Evolutionary conservation across 208 protist genomes (phyloP).

Genomic region (Leishmania turanica): DNA sequence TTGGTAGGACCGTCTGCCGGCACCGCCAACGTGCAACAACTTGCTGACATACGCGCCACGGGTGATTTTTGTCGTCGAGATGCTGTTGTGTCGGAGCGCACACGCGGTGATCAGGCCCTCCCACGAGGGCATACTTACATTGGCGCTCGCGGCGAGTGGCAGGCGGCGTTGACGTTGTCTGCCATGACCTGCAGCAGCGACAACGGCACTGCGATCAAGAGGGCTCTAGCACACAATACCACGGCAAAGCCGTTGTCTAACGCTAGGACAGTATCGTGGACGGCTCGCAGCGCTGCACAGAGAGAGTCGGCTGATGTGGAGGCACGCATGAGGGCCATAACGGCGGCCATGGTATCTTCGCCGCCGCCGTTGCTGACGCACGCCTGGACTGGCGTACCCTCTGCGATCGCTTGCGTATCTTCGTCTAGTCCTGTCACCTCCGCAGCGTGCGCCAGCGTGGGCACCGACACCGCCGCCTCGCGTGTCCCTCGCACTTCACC

Average conservation of each 20-base stretch:
- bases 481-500: not conserved
- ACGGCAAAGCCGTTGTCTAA: not conserved
- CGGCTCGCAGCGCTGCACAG: not conserved
- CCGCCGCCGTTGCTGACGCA: not conserved
- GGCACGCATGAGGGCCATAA: not conserved
- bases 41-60: not conserved
- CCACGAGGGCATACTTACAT: not conserved
- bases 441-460: not conserved
- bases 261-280: not conserved
- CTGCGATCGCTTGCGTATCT: not conserved
- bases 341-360: not conserved
- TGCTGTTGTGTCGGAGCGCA: not conserved
- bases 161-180: not conserved
- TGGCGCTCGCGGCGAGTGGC: not conserved
- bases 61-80: not conserved
- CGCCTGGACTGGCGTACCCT: not conserved
- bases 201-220: not conserved
- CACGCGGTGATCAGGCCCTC: not conserved
- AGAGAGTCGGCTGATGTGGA: constrained; percentile 8
- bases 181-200: not conserved
- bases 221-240: not conserved
- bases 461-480: not conserved
- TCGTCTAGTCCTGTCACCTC: not conserved
- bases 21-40: not conserved
- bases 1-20: not conserved